Evolutionary conservation across 257 asterid species (phyloP).

Genomic region (Solanum lignicaule): DNA sequence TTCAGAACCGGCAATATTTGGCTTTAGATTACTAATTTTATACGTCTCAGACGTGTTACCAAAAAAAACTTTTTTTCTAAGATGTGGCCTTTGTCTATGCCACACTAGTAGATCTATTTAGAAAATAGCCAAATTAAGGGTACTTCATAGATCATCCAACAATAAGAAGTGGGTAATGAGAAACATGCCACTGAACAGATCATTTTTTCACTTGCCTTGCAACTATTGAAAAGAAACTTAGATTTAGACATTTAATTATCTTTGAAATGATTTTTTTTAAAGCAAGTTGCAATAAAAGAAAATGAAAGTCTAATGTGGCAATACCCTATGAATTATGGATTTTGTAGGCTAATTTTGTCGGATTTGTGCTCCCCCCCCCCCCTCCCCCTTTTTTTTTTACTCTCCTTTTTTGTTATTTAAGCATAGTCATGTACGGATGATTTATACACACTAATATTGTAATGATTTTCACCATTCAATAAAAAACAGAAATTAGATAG

Average conservation of each 20-base stretch:
- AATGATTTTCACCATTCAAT: background rate
- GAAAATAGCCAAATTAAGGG: background rate
- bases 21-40: background rate
- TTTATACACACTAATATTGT: background rate
- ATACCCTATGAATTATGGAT: constrained; percentile 10
- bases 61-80: background rate
- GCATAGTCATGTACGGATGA: background rate
- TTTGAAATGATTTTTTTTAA: background rate
- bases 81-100: background rate
- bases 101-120: background rate
- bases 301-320: background rate
- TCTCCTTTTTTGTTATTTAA: background rate
- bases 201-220: background rate
- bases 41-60: background rate
- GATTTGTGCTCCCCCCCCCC: background rate
- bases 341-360: background rate
- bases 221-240: background rate
- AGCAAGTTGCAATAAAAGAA: background rate
- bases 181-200: background rate
- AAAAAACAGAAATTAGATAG: background rate
- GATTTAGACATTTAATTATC: background rate
- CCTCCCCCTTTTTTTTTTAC: background rate
- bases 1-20: background rate
- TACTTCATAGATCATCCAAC: constrained; percentile 5
- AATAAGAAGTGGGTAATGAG: constrained; percentile 16